Base-by-base conservation (phyloP, 352 stramenopile genomes). In the Phytophthora hibernalis region DNA sequence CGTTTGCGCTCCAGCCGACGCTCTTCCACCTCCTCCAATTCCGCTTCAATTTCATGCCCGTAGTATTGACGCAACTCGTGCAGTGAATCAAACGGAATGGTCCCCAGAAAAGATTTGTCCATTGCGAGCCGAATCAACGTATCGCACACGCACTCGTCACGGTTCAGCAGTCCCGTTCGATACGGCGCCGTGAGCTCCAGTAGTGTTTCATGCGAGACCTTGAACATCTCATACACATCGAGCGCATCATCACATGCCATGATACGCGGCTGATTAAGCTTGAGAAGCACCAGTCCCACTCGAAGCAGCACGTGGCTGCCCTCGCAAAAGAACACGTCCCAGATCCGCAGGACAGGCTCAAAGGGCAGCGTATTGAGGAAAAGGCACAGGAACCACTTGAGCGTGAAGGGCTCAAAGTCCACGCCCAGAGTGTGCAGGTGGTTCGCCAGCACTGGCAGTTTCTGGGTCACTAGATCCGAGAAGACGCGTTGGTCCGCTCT, bases 321-420 rank as follows among this genome's bases (percentile, higher is more conserved):
- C 69, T 97, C 89, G 51, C 90, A 94, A 37, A 97, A 96, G 49
- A 97, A 95, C 24, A 93, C 67, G 53, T 97, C 91, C 91, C 91
- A 97, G 49, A 97, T 85, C 8, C 91, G 82, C 71, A 97, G 76
- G n/a, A 91, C 90, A 0, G 85, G 87, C 44, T 97, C 89, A 35
- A 97, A 88, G 15, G 89, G 88, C 16, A 98, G 68, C 22, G 90
- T 96, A 65, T 97, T 97, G n/a, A 98, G 72, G 72, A 97, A 98
- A 3, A 97, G 64, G 69, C 92, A 98, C 0, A 98, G 65, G 43
- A 97, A 98, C 92, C 92, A 98, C 66, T 97, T 97, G 56, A 96
- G 85, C 37, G 92, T 97, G 42, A 98, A 91, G 20, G 90, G 89
- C 52, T 95, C 85, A 55, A 97, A 81, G 54, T 96, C 86, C 6